Conservation (phyloP, 805 yeast genomes). For the Jamesozyma piceae region DNA sequence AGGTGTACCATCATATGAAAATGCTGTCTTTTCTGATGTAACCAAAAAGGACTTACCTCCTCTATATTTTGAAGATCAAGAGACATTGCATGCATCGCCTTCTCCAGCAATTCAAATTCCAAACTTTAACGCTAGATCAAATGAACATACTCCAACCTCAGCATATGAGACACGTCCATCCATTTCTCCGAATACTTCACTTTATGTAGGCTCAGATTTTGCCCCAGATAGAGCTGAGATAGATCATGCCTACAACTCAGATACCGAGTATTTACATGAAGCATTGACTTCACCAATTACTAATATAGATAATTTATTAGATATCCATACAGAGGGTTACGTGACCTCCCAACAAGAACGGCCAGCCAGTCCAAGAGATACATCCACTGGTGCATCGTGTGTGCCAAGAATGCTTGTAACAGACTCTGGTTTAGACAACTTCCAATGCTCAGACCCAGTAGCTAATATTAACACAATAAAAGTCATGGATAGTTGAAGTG, state of each 20-base stretch:
- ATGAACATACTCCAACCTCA: not conserved
- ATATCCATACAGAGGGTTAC: too few species aligned
- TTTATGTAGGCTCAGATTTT: not conserved
- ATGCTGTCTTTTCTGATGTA: constrained; percentile 54
- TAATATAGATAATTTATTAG: too few species aligned
- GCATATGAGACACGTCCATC: not conserved
- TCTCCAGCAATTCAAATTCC: too few species aligned
- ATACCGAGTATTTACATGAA: not conserved
- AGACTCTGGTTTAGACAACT: not conserved
- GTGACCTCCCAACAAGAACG: too few species aligned
- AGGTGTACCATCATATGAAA: constrained; percentile 71
- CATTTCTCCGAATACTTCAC: not conserved
- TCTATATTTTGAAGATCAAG: constrained; percentile 34
- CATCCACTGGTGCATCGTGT: not conserved
- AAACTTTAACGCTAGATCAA: too few species aligned
- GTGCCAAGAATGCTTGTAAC: not conserved
- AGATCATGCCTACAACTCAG: not conserved
- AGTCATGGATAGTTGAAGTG: not conserved
- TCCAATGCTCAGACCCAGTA: not conserved
- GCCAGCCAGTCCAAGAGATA: not conserved
- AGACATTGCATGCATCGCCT: not conserved
- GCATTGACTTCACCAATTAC: not conserved
- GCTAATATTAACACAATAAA: not conserved
- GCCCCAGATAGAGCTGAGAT: not conserved
- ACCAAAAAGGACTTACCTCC: constrained; percentile 56